Evolutionary conservation across 2,329 filamentous ascomycete genomes (phyloP).

Genomic region (Cercospora sojina): DNA sequence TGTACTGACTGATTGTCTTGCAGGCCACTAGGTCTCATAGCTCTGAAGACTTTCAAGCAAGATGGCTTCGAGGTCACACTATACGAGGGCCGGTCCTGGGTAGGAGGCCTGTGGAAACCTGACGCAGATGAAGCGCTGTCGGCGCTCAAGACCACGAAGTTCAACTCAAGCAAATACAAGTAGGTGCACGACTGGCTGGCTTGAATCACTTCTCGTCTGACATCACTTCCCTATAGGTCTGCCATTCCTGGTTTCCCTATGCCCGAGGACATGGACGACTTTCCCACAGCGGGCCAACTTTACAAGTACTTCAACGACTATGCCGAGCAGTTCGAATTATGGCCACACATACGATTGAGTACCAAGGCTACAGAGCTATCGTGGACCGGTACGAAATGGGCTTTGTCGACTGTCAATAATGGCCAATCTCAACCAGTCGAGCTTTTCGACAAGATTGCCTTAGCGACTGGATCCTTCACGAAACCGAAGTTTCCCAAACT

Average conservation of each 20-base stretch:
- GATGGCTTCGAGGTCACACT: constrained; percentile 45
- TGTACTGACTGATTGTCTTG: not conserved
- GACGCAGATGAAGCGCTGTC: constrained; percentile 17
- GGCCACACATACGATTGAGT: constrained; percentile 39
- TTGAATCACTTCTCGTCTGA: not conserved
- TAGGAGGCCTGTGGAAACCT: constrained; percentile 48
- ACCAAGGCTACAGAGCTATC: constrained; percentile 2
- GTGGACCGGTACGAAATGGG: constrained; percentile 37
- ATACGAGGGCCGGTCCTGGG: constrained; percentile 42
- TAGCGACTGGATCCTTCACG: constrained; percentile 40
- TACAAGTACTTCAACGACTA: constrained; percentile 17
- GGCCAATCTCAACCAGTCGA: constrained; percentile 25
- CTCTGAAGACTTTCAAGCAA: constrained; percentile 43
- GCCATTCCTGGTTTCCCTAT: constrained; percentile 19
- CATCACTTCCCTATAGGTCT: not conserved
- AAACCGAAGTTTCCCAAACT: constrained; percentile 41
- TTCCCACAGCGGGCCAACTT: constrained; percentile 12
- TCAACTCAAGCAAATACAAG: constrained; percentile 17
- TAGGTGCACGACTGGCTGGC: not conserved
- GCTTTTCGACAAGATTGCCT: constrained; percentile 41
- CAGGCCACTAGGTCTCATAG: constrained; percentile 19
- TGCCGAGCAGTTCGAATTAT: constrained; percentile 42
- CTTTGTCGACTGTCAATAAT: constrained; percentile 36
- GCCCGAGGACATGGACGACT: constrained; percentile 16
- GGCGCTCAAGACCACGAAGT: constrained; percentile 16